These are phyloP conservation scores for Wallacemonas collosoma DNA, from an alignment of 208 protist species.

Conservation along the genomic window DNA sequence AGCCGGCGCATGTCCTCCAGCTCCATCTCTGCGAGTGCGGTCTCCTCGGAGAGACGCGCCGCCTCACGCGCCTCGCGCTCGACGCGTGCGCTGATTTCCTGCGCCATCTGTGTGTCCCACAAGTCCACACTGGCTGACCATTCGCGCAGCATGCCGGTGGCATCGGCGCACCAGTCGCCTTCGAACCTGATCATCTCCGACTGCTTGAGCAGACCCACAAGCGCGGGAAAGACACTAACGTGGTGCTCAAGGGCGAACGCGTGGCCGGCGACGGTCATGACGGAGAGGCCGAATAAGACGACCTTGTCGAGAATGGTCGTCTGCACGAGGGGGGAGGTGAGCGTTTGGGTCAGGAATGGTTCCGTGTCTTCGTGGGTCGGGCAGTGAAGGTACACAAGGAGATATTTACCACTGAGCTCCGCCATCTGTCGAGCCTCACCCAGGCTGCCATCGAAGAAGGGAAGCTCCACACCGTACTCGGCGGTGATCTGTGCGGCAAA, in stretches of 20 bases:
- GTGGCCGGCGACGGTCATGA: slow-evolving; percentile 48
- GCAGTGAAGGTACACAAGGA: slow-evolving; percentile 84
- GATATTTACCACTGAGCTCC: slow-evolving; percentile 42
- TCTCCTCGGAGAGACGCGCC: slow-evolving; percentile 48
- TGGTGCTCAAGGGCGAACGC: slow-evolving; percentile 50
- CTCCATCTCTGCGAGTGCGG: slow-evolving; percentile 47
- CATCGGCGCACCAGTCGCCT: slow-evolving; percentile 45
- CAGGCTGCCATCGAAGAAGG: slow-evolving; percentile 60
- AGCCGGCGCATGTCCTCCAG: slow-evolving; percentile 60
- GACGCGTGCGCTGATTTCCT: slow-evolving; percentile 56
- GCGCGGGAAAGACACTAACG: slow-evolving; percentile 60
- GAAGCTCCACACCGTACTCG: slow-evolving; percentile 50
- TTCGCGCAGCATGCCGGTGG: slow-evolving; percentile 39
- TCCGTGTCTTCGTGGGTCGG: slow-evolving; percentile 71
- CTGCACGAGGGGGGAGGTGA: slow-evolving; percentile 45
- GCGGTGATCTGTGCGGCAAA: slow-evolving; percentile 35
- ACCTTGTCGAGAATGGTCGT: slow-evolving; percentile 45
- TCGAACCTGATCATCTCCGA: slow-evolving; percentile 56
- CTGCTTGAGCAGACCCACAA: slow-evolving; percentile 62
- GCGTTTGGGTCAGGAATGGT: slow-evolving; percentile 57
- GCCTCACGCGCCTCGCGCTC: slow-evolving; percentile 70
- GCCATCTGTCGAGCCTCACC: slow-evolving; percentile 60
- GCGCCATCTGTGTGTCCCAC: slow-evolving; percentile 65
- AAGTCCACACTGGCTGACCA: slow-evolving; percentile 49
- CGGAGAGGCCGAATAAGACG: slow-evolving; percentile 63